Evolutionary conservation across 495 filamentous ascomycete species (phyloP), one percentile per base, ranked within the genome.

Genomic region (Tuber aestivum): DNA sequence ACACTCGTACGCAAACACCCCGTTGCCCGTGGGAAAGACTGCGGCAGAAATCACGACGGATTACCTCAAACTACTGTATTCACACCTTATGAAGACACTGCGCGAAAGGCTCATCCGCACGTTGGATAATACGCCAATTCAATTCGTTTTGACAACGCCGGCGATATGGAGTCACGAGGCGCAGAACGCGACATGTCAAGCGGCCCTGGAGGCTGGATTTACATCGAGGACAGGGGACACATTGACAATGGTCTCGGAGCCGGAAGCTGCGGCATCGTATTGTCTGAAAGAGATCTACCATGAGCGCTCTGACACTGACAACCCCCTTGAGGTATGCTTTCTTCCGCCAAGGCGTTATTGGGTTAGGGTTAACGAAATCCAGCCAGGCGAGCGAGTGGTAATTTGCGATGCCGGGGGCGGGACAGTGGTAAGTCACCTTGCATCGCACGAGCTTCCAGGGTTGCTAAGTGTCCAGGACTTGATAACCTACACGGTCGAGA

Each of bases 101-200:
- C 21, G 35, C 12, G 14, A 71, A 7, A 48, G 41, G n/a, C 6
- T 56, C 4, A 38, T 41, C 35, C 27, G 18, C 12, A 78, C 77
- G 0, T 75, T 82, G 21, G 68, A 78, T 16, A 73, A 56, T 14
- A 83, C 80, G 2, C 79, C 83, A 0, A 81, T 85, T 40, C 80
- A 84, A 68, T 84, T 79, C 74, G 82, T 84, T 75, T 75, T 85
- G 37, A 84, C 84, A 10, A 70, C 84, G 5, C 84, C 83, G 5
- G 84, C 83, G 2, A 83, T 83, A 8, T 85, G 83, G 84, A 77
- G 77, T 4, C 83, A 85, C 38, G 72, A 79, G 20, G 84, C 84
- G 20, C 78, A 85, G 56, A 73, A 71, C 27, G 77, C 76, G 23
- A 85, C 82, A 4, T 44, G 70, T 7, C 32, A 76, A 35, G 83